phyloP scores from a whole-genome alignment of 305 asterid genomes.

The Ruellia speciosa region DNA sequence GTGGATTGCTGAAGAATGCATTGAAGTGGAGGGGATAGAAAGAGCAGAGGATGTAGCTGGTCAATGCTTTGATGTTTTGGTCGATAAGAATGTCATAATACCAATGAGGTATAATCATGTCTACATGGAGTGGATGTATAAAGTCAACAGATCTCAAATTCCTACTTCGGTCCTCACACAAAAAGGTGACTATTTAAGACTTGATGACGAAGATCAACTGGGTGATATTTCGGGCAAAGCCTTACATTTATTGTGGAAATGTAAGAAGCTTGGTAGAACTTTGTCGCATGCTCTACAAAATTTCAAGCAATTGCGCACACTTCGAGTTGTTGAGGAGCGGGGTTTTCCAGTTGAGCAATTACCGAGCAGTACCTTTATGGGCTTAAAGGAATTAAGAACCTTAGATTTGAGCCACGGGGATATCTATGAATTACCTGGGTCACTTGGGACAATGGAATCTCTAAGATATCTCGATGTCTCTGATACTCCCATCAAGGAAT shows the following conservation, averaged over 20 bases:
- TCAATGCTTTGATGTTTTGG: conserved; percentile 23
- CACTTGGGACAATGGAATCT: conserved; percentile 26
- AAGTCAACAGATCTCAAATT: conserved; percentile 17
- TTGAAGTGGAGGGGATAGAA: conserved; percentile 17
- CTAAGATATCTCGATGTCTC: conserved; percentile 33
- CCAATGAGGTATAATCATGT: conserved; percentile 8
- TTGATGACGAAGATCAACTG: conserved; percentile 12
- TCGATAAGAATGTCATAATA: conserved; percentile 17
- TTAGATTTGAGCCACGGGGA: conserved; percentile 33
- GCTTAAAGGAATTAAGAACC: conserved; percentile 22
- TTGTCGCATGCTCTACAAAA: conserved; percentile 22
- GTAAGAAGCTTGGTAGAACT: conserved; percentile 18
- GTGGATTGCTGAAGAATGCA: conserved; percentile 40
- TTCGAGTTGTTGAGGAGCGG: conserved; percentile 20
- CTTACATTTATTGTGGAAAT: conserved; percentile 27
- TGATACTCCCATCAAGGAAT: conserved; percentile 26
- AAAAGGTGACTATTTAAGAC: conserved; percentile 23
- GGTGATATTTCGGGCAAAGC: conserved; percentile 12
- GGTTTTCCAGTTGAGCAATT: conserved; percentile 13
- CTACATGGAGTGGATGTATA: conserved; percentile 17
- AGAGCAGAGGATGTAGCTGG: conserved; percentile 30
- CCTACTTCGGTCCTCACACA: conserved; percentile 5
- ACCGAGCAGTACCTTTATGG: conserved; percentile 21
- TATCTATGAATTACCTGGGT: conserved; percentile 30
- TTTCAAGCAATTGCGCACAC: conserved; percentile 28